A percentile compares a stretch with the other conserved stretches of the same genome.
phyloP scores from a whole-genome alignment of 2,329 filamentous ascomycete species.

The Immersiporthe knoxdaviesiana region DNA sequence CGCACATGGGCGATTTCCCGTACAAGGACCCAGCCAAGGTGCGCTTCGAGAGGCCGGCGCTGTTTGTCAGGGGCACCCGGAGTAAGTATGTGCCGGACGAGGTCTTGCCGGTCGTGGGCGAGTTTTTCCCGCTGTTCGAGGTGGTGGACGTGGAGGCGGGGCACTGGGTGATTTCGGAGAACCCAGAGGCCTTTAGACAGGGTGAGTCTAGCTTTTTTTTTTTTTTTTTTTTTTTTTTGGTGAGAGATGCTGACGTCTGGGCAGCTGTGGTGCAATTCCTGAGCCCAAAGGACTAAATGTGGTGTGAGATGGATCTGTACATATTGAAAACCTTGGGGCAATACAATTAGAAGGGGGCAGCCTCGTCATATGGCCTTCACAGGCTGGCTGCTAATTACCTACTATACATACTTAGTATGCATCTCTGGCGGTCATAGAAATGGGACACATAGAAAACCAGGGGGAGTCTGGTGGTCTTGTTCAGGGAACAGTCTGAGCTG shows the following conservation, averaged over 20 bases:
- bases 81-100: constrained; percentile 84
- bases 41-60: constrained; percentile 74
- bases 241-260: constrained; percentile 11
- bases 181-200: constrained; percentile 76
- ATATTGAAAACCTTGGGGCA: background rate
- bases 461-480: background rate
- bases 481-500: constrained; percentile 3
- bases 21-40: constrained; percentile 71
- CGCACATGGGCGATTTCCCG: constrained; percentile 85
- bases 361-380: constrained; percentile 12
- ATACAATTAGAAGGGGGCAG: constrained; percentile 8
- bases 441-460: background rate
- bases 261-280: constrained; percentile 42
- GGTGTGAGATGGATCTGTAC: background rate
- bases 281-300: constrained; percentile 37
- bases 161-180: constrained; percentile 90
- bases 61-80: constrained; percentile 78
- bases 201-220: constrained; percentile 51
- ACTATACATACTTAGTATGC: background rate
- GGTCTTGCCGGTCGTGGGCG: constrained; percentile 74
- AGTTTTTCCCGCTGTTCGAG: constrained; percentile 80
- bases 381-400: constrained; percentile 8
- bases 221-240: background rate
- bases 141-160: constrained; percentile 76
- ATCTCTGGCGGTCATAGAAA: constrained; percentile 4